Evolutionary conservation across 108 stramenopile species (phyloP).

Genomic region (Stephanodiscus minutulus): DNA sequence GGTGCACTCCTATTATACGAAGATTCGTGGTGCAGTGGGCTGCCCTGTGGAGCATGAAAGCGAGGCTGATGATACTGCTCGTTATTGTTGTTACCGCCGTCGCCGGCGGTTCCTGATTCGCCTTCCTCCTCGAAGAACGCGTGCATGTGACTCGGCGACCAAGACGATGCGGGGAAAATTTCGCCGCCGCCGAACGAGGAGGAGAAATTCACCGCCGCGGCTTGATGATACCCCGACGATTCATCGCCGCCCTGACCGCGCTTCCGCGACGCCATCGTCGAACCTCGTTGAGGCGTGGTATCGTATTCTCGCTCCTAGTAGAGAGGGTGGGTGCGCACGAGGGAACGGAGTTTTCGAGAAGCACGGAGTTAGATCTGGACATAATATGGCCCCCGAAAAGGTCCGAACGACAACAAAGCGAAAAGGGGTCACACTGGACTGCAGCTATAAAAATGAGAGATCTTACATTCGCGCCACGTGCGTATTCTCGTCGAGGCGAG

Average conservation of each 20-base stretch:
- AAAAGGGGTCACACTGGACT: not conserved
- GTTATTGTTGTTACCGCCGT: conserved; percentile 2
- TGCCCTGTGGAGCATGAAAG: not conserved
- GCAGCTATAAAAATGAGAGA: not conserved
- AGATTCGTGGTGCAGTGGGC: not conserved
- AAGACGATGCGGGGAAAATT: not conserved
- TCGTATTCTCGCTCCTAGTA: conserved; percentile 3
- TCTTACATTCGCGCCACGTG: conserved; percentile 14
- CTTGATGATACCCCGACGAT: conserved; percentile 9
- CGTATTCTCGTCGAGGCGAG: conserved; percentile 5
- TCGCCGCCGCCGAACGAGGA: conserved; percentile 6
- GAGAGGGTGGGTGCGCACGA: not conserved
- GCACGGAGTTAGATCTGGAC: not conserved
- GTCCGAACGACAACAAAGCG: not conserved
- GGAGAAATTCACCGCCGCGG: not conserved
- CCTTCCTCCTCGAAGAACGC: conserved; percentile 34
- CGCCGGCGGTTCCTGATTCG: conserved; percentile 6
- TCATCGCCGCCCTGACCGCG: not conserved
- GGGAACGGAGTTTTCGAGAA: not conserved
- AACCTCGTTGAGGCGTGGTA: conserved; percentile 24
- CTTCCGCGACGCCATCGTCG: not conserved
- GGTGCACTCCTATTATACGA: not conserved
- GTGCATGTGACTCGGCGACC: conserved; percentile 23
- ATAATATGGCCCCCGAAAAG: no score
- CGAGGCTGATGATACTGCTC: not conserved